Conservation (phyloP, 345 rosid species). For the Diplotaxis tenuifolia region DNA sequence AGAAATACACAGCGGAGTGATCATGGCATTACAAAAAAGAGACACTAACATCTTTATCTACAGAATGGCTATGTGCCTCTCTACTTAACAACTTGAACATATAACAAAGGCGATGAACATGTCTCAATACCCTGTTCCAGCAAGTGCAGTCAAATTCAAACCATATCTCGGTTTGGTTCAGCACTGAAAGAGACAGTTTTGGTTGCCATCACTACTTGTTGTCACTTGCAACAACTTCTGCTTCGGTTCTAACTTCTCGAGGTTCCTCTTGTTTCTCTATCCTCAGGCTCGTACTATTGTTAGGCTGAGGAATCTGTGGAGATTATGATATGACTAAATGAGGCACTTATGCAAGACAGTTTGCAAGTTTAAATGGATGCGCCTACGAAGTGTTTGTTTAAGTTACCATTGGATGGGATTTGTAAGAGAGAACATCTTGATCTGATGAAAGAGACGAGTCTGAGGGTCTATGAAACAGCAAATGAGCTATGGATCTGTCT, state of each 20-base stretch:
- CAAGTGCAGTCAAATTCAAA: constrained; percentile 15
- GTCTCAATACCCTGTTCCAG: not conserved
- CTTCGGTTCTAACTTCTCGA: constrained; percentile 28
- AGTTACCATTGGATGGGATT: no score
- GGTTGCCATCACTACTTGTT: constrained; percentile 9
- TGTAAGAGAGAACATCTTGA: no score
- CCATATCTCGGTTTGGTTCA: constrained; percentile 10
- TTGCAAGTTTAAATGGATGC: no score
- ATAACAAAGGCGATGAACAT: constrained; percentile 18
- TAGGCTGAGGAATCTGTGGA: constrained; percentile 56
- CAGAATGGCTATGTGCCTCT: constrained; percentile 5
- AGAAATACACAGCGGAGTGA: not conserved
- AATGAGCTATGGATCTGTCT: no score
- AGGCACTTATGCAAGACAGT: no score
- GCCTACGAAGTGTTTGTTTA: no score
- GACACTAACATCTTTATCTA: constrained; percentile 15
- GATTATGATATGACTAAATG: no score
- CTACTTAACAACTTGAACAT: constrained; percentile 20
- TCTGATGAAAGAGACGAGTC: no score
- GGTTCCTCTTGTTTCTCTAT: constrained; percentile 46
- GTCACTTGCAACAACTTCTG: constrained; percentile 27
- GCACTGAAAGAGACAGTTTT: constrained; percentile 16
- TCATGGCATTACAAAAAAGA: constrained; percentile 3
- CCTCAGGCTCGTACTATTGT: constrained; percentile 34
- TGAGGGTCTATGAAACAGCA: no score